Evolutionary conservation across 352 stramenopile species (phyloP), one percentile per base, ranked within the genome.

Genomic region (Thraustochytrium striatum): DNA sequence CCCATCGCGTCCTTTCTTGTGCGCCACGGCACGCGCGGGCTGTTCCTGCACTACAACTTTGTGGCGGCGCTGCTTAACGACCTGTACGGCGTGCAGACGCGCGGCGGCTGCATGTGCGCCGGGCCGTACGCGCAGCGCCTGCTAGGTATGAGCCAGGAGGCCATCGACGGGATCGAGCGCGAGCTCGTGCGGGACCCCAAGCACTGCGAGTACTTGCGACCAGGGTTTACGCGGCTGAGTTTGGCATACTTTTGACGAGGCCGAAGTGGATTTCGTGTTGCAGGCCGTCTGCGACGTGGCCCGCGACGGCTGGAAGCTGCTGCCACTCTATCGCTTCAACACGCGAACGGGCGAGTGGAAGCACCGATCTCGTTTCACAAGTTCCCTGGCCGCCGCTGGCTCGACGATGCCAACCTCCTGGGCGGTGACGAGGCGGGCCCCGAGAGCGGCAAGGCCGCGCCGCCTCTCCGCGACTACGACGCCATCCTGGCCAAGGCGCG

Each of bases 61-160:
- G 95, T 98, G 16, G 97, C 91, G 72, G 92, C 94, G 28, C 84
- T 99, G 62, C 84, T 98, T 2, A 98, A 98, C 82, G 95, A 99
- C 86, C 81, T 98, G 2, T 99, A 98, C 84, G 95, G 95, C 3
- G 91, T 99, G 28, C 94, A 93, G 89, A 86, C 82, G 81, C 87
- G 91, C 39, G 91, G 92, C 58, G 93, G 93, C 7, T 98, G 93
- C 84, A 89, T 95, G 82, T 98, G 93, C 82, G 93, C 94, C 13
- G 95, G 95, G 25, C 94, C 94, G 0, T 98, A 97, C 79, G 92
- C 88, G 5, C 65, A 82, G 70, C 43, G 68, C 0, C 79, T 98
- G 39, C 88, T 99, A 0, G 94, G 94, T 2, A 80, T 36, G 44
- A 57, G 83, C 52, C 87, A 88, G 36, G 65, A 86, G 0, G 72